Evolutionary conservation across 352 stramenopile genomes (phyloP).

Genomic region (Thraustochytrium sp.): DNA sequence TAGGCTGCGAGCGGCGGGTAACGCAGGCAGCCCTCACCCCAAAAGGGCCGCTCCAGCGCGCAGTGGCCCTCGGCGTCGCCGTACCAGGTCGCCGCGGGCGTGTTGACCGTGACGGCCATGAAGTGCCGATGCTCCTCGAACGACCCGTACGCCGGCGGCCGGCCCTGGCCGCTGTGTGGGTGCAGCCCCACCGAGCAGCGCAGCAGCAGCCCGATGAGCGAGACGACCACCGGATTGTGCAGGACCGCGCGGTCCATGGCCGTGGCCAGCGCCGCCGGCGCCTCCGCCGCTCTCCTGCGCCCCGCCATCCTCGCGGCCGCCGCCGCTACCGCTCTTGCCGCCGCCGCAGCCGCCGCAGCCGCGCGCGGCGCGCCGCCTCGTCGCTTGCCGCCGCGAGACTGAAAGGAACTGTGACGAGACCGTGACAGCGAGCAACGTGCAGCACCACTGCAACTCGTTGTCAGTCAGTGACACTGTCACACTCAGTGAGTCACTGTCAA

Average conservation of each 20-base stretch:
- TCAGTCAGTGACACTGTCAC: too few relatives aligned
- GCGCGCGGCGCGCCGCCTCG: too few relatives aligned
- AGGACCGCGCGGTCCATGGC: slow-evolving; percentile 77
- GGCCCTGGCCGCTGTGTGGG: slow-evolving; percentile 66
- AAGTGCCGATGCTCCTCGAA: slow-evolving; percentile 67
- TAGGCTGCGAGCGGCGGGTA: not conserved
- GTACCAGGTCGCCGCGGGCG: not conserved
- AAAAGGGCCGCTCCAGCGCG: not conserved
- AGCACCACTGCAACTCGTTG: too few relatives aligned
- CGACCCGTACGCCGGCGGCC: slow-evolving; percentile 71
- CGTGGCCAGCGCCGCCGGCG: slow-evolving; percentile 60
- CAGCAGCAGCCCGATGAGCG: slow-evolving; percentile 64
- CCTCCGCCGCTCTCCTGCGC: not conserved
- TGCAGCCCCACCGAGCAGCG: slow-evolving; percentile 70
- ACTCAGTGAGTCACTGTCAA: too few relatives aligned
- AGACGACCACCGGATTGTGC: slow-evolving; percentile 76
- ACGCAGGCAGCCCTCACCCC: not conserved
- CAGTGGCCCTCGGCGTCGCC: not conserved
- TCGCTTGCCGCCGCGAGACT: too few relatives aligned
- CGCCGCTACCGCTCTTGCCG: too few relatives aligned
- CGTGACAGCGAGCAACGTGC: too few relatives aligned
- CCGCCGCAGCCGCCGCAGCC: too few relatives aligned
- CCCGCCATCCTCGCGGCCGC: too few relatives aligned
- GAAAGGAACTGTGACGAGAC: too few relatives aligned
- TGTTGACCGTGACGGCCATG: not conserved